Evolutionary conservation across 768 basidiomycete genomes (phyloP).

Genomic region (Boletus edulis): DNA sequence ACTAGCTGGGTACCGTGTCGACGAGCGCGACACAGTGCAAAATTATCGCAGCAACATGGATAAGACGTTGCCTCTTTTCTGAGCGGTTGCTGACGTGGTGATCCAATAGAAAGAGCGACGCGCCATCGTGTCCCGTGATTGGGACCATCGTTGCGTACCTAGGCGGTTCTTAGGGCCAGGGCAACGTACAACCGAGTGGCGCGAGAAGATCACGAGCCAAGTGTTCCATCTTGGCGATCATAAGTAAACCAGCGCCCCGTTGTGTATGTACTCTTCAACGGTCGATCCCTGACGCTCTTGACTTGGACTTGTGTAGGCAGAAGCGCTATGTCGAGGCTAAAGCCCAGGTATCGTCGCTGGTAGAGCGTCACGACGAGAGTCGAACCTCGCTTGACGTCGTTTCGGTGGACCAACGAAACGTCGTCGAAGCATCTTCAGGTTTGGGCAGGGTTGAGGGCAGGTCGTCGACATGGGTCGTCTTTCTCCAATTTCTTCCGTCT

Average conservation of each 20-base stretch:
- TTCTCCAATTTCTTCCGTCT: background rate
- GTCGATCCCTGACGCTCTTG: background rate
- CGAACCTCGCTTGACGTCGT: background rate
- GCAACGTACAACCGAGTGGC: background rate
- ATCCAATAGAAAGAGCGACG: too few relatives aligned
- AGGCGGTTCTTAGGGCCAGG: background rate
- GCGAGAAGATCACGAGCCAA: background rate
- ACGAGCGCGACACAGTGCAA: background rate
- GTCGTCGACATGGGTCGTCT: background rate
- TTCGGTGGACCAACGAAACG: background rate
- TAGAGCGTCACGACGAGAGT: background rate
- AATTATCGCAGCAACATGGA: background rate
- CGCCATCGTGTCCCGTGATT: too few relatives aligned
- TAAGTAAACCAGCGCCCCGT: background rate
- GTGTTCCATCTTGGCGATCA: too few relatives aligned
- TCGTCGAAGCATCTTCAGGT: background rate
- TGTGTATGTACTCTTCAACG: background rate
- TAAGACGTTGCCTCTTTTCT: too few relatives aligned
- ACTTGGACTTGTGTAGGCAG: background rate
- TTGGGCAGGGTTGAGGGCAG: conserved; percentile 1
- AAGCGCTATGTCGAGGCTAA: background rate
- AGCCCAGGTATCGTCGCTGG: background rate
- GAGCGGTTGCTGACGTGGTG: too few relatives aligned
- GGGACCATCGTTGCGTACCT: background rate
- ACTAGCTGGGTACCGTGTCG: background rate